Percentiles rank a stretch among this genome's conserved stretches.
Conservation (phyloP, 306 rosid species). For the Styphnolobium japonicum region DNA sequence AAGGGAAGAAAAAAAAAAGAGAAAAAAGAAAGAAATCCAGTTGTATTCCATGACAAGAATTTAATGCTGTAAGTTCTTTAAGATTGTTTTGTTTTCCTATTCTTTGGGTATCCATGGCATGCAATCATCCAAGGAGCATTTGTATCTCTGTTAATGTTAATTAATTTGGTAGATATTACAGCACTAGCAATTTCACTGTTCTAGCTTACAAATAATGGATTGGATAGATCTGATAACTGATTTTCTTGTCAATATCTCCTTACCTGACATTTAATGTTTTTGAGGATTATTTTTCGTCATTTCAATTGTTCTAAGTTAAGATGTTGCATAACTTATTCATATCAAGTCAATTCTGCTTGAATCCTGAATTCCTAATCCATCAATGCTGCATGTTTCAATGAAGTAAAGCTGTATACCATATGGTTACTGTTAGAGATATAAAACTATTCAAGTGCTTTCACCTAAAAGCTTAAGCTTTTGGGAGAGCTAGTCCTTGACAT, state of each 20-base stretch:
- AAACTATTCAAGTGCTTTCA: no score
- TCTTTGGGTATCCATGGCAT: not conserved
- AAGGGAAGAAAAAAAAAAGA: not conserved
- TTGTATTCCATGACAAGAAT: conserved; percentile 5
- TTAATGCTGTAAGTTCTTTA: not conserved
- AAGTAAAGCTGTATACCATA: not conserved
- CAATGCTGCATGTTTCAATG: not conserved
- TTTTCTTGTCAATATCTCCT: not conserved
- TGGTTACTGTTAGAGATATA: no score
- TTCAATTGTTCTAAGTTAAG: not conserved
- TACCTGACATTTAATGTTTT: not conserved
- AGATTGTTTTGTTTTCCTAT: not conserved
- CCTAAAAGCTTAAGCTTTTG: no score
- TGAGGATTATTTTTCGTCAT: not conserved
- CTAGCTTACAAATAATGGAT: not conserved
- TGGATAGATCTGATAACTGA: not conserved
- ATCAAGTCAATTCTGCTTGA: not conserved
- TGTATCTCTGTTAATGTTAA: not conserved
- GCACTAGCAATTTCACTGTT: not conserved
- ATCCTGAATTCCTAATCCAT: not conserved
- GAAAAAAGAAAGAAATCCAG: not conserved
- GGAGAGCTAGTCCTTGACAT: no score
- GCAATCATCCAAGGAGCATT: not conserved
- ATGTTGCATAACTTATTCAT: not conserved
- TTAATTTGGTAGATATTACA: not conserved